Evolutionary conservation across 345 rosid genomes (phyloP), one percentile per base, ranked within the genome.

Genomic region (Lumnitzera racemosa): DNA sequence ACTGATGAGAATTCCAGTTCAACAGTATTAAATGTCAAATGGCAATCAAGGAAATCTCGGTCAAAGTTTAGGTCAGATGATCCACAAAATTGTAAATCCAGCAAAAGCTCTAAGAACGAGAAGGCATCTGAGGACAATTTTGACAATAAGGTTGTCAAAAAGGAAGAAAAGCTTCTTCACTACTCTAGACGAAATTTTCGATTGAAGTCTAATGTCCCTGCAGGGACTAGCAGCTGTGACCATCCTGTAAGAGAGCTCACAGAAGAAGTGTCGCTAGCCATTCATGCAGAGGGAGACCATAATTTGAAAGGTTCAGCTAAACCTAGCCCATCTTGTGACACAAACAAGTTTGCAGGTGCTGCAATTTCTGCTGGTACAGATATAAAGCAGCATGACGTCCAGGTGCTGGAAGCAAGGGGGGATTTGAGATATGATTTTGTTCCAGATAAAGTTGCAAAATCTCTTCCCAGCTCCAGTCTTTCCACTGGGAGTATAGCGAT

Each of bases 31-130:
- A 70, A 74, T 47, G 65, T 85, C 57, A 85, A 76, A 71, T 95
- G 99, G 99, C 64, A 77, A 67, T 77, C 74, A 58, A 77, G 83
- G 76, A 90, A 79, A 78, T 74, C 85, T 55, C 91, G 99, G 59
- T 80, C 98, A 61, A 88, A 80, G 77, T 64, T 59, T 25, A 86
- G 78, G 70, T 61, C 66, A 46, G 75, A 70, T 66, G 62, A 59
- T 57, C 64, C 75, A 61, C 70, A 64, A 36, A 49, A 61, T 24
- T 57, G 63, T 54, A 71, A 73, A 68, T 71, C 69, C 56, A 55
- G 62, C 73, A 77, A 72, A 58, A 71, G 55, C 25, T 53, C 73
- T 59, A 90, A 74, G 58, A 76, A 74, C 60, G 75, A 61, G 51
- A 58, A 66, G 69, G 54, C 41, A 51, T 25, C n/a, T 58, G 57